Base-by-base conservation (phyloP, 148 eudicot genomes). In the Arctostaphylos glauca region DNA sequence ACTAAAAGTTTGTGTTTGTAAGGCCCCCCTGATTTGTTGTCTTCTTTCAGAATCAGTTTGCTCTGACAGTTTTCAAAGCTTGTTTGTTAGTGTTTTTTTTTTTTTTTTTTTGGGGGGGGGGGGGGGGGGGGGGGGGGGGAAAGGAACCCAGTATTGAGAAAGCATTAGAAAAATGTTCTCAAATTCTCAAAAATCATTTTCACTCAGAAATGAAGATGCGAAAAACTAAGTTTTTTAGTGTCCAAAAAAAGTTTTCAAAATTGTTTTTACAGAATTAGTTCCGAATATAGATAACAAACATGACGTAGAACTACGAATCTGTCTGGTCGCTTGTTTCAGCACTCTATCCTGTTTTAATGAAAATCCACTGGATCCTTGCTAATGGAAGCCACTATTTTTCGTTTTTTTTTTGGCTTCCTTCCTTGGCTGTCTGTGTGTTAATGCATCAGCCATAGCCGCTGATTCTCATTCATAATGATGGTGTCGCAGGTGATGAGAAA, bases 401-500 rank as follows among this genome's bases (percentile, higher is more conserved):
- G 8, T 58, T 58, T 21, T 13, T 21, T 62, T 66, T 64, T 64
- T 64, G 41, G 3, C 12, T 62, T 62, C n/a, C 55, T 64, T 46
- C 50, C 71, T 44, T 14, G 38, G 43, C 38, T 14, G n/a, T 43
- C 3, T 47, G 23, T 19, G 64, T 46, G 31, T 60, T 50, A 10
- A 44, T 83, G 5, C 52, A 23, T 55, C 48, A 52, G 23, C 55
- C n/a, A 16, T 50, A 21, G 54, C 55, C 15, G 67, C 71, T 60
- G 43, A 46, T 62, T 25, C 5, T 47, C 10, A 56, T 79, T 79
- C 72, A 60, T 21, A 66, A 74, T 52, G 46, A 77, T 52, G 80
- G 46, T 67, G 16, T 60, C 68, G 38, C 52, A 88, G 92, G 85
- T 84, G 83, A 87, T 6, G 81, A 52, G 38, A 90, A 85, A 73